Evolutionary conservation across 1,284 basidiomycete genomes (phyloP).

Genomic region (Vanrija humicola): DNA sequence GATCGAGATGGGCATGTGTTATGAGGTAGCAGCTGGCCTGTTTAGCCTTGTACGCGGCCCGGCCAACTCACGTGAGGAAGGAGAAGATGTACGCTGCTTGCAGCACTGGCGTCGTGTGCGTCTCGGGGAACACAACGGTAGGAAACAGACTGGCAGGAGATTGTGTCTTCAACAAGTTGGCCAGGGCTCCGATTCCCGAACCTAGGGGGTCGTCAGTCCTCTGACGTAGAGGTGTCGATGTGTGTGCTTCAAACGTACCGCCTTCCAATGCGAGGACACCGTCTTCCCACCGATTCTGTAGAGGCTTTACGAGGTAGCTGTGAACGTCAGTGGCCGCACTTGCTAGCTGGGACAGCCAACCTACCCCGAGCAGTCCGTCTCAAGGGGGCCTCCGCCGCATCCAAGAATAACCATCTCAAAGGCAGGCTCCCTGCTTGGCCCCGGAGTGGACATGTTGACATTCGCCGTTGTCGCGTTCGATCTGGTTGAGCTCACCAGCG

Average conservation of each 20-base stretch:
- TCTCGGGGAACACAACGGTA: slow-evolving; percentile 28
- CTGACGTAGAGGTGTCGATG: too few species aligned
- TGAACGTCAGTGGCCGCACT: neutral
- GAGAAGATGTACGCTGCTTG: slow-evolving; percentile 47
- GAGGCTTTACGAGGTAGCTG: slow-evolving; percentile 45
- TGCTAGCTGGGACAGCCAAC: slow-evolving; percentile 1
- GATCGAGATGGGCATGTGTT: slow-evolving; percentile 49
- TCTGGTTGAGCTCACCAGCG: too few species aligned
- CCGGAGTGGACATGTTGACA: too few species aligned
- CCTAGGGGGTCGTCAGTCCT: slow-evolving; percentile 21
- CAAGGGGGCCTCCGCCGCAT: slow-evolving; percentile 47
- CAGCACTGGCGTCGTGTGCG: slow-evolving; percentile 37
- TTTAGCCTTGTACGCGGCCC: neutral
- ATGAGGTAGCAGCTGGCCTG: slow-evolving; percentile 44
- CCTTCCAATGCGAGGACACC: slow-evolving; percentile 46
- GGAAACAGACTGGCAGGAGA: slow-evolving; percentile 29
- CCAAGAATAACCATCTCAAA: slow-evolving; percentile 49
- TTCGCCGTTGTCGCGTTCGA: too few species aligned
- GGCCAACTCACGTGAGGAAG: slow-evolving; percentile 35
- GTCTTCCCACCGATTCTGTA: slow-evolving; percentile 38
- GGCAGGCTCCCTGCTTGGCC: slow-evolving; percentile 14
- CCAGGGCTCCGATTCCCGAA: slow-evolving; percentile 45
- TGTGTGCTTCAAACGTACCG: slow-evolving; percentile 26
- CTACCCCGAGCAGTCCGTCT: slow-evolving; percentile 47
- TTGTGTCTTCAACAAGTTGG: slow-evolving; percentile 20